These are phyloP conservation scores for Leccinum huronense DNA, from an alignment of 1,284 basidiomycete genomes.

Conservation along the genomic window DNA sequence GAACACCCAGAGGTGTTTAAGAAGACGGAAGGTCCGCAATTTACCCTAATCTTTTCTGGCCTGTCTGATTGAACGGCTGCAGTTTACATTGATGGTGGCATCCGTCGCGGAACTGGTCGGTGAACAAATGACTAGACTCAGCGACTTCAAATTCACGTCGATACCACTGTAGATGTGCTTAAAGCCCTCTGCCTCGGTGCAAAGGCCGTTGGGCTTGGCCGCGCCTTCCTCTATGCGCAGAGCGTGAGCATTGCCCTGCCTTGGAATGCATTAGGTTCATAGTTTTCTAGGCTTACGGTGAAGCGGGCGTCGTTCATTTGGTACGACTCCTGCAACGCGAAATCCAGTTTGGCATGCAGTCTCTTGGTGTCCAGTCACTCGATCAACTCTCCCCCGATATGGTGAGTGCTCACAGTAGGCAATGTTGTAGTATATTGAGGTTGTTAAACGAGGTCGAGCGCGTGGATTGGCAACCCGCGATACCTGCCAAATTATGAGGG, in stretches of 20 bases:
- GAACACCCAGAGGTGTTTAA: conserved; percentile 76
- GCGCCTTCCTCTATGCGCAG: conserved; percentile 90
- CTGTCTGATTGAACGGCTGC: conserved; percentile 7
- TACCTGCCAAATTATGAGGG: conserved; percentile 23
- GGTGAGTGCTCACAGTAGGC: conserved; percentile 42
- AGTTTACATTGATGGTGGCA: conserved; percentile 91
- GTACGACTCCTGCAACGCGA: conserved; percentile 77
- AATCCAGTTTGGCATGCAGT: conserved; percentile 76
- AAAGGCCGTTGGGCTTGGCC: conserved; percentile 84
- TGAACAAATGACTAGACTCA: conserved; percentile 3
- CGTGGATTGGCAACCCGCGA: conserved; percentile 61
- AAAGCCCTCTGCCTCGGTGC: conserved; percentile 93
- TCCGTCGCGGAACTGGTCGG: conserved; percentile 77
- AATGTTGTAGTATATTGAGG: conserved; percentile 44
- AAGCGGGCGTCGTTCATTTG: conserved; percentile 75
- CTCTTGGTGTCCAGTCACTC: conserved; percentile 74
- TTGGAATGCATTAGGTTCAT: conserved; percentile 12
- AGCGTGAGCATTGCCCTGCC: conserved; percentile 49
- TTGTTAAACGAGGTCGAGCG: conserved; percentile 61
- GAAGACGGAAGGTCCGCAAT: conserved; percentile 57
- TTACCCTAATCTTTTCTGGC: neutral
- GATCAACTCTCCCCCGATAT: conserved; percentile 76
- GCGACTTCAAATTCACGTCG: conserved; percentile 2
- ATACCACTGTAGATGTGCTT: conserved; percentile 60
- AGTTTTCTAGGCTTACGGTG: conserved; percentile 68